These are phyloP conservation scores for Persicaria tinctoria DNA, from an alignment of 148 eudicot species.

Conservation along the genomic window DNA sequence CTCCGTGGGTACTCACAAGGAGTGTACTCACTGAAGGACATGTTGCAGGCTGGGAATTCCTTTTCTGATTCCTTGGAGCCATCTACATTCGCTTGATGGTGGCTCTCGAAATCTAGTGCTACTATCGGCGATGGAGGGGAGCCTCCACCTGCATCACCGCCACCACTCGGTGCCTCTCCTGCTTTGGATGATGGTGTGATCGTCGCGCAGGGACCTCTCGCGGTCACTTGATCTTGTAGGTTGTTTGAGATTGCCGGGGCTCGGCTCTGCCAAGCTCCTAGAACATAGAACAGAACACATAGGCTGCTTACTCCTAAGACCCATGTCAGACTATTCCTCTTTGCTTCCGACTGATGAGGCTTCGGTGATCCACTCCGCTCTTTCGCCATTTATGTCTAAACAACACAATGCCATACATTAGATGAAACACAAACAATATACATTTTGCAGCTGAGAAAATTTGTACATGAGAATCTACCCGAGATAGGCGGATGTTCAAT, in stretches of 20 bases:
- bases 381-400: conserved; percentile 45
- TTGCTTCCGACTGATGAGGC: conserved; percentile 41
- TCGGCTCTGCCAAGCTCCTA: conserved; percentile 74
- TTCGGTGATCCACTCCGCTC: conserved; percentile 66
- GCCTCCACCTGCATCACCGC: not conserved
- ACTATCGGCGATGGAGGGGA: not conserved
- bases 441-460: not conserved
- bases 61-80: conserved; percentile 20
- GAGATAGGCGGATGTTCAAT: not conserved
- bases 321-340: conserved; percentile 55
- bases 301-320: conserved; percentile 57
- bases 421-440: not conserved
- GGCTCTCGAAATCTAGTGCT: conserved; percentile 62
- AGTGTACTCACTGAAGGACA: conserved; percentile 66
- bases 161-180: conserved; percentile 13
- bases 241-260: conserved; percentile 5
- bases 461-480: not conserved
- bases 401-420: not conserved
- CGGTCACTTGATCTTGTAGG: conserved; percentile 27
- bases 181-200: conserved; percentile 3
- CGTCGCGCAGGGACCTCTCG: conserved; percentile 25
- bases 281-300: conserved; percentile 56
- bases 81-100: conserved; percentile 49
- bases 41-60: conserved; percentile 42
- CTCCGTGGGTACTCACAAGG: conserved; percentile 72